phyloP scores from a whole-genome alignment of 164 flowering plant species.

The Macadamia integrifolia region DNA sequence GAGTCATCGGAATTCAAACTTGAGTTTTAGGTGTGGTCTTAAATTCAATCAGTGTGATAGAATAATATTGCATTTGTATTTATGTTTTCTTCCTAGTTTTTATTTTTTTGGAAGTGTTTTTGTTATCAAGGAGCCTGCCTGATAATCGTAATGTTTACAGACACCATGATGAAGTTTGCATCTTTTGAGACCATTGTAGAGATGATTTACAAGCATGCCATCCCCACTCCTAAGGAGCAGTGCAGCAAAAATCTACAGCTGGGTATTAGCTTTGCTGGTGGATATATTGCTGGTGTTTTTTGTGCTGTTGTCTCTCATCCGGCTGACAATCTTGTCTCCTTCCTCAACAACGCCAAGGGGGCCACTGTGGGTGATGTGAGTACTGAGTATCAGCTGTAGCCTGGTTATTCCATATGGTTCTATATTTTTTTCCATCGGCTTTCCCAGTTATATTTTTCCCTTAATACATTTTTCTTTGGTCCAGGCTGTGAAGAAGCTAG shows the following conservation, averaged over 20 bases:
- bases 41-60: no score
- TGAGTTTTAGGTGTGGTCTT: no score
- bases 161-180: slow-evolving; percentile 94
- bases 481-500: slow-evolving; percentile 82
- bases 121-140: background rate
- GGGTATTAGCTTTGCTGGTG: slow-evolving; percentile 84
- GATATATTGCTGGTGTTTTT: slow-evolving; percentile 81
- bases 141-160: slow-evolving; percentile 24
- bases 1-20: no score
- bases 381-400: slow-evolving; percentile 3
- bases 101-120: background rate
- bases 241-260: slow-evolving; percentile 71
- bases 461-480: background rate
- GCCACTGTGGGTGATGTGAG: slow-evolving; percentile 85
- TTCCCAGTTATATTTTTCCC: background rate
- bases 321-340: slow-evolving; percentile 87
- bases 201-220: slow-evolving; percentile 61
- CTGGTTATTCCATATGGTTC: no score
- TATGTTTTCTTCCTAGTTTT: background rate
- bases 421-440: background rate
- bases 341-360: slow-evolving; percentile 86
- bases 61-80: background rate
- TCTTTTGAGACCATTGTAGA: slow-evolving; percentile 84
- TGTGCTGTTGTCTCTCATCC: slow-evolving; percentile 89
- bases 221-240: slow-evolving; percentile 65